Evolutionary conservation across 768 basidiomycete species (phyloP), one percentile per base, ranked within the genome.

Genomic region (Leccinellum rugosiceps): DNA sequence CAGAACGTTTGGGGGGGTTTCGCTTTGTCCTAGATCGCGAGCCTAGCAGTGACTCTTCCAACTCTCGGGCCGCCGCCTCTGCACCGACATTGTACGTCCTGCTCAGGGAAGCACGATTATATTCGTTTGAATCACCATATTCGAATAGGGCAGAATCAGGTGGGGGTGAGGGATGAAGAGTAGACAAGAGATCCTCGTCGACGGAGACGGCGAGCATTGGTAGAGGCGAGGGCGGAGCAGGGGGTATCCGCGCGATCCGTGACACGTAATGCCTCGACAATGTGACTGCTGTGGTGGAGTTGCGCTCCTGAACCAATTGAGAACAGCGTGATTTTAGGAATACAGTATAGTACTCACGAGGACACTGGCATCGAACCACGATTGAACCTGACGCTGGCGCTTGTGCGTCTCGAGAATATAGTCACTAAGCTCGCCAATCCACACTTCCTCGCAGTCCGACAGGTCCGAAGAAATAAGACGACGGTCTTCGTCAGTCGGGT

Each of bases 361-460:
- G 55, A 84, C 74, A 67, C 80, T 86, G 26, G 80, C 78, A 66
- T 88, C 84, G 63, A 91, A 92, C 78, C 83, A 88, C 49, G 83
- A 80, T 58, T 85, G 86, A 6, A 92, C 81, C 61, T 88, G 86
- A 51, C 81, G 83, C 70, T 85, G 83, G 50, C 90, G 83, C 67
- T 84, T 85, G 66, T 86, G 83, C 6, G 88, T 89, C 65, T 90
- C 85, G 30, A 85, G 67, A 52, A 83, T 77, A 64, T 92, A 93
- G 56, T 83, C 83, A 52, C 79, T 77, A 15, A 92, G 78, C 65
- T 89, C 90, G 25, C 76, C 78, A 45, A 76, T 73, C 92, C 92
- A 93, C 15, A 93, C 67, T 58, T 92, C 90, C 62, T 82, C 80
- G 61, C 85, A 90, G 58, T 92, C 91, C 28, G 91, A 90, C 59